A percentile compares a stretch with the other conserved stretches of the same genome.
Conservation (phyloP, 208 protist genomes). For the Trypanosoma congolense region DNA sequence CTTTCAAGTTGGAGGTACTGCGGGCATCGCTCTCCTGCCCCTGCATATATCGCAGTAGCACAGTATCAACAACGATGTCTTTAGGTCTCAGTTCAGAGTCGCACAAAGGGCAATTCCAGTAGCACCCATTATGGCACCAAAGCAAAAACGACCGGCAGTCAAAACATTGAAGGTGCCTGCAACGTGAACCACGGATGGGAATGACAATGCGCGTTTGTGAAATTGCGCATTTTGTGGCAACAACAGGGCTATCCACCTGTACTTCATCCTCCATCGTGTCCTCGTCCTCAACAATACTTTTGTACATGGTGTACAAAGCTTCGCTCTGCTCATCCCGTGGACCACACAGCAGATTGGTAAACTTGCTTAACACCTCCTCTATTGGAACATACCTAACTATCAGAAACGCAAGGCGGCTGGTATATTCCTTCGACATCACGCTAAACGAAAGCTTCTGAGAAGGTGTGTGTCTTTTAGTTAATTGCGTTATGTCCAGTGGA, state of each 20-base stretch:
- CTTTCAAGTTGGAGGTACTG: slow-evolving; percentile 13
- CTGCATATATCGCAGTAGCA: slow-evolving; percentile 52
- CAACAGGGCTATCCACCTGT: slow-evolving; percentile 58
- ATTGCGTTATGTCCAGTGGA: slow-evolving; percentile 74
- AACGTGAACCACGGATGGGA: slow-evolving; percentile 58
- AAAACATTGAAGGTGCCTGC: slow-evolving; percentile 77
- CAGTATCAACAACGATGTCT: slow-evolving; percentile 60
- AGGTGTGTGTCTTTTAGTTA: slow-evolving; percentile 23
- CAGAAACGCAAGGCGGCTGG: slow-evolving; percentile 36
- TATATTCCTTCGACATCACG: slow-evolving; percentile 64
- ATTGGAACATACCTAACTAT: slow-evolving; percentile 43
- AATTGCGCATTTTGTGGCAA: slow-evolving; percentile 77
- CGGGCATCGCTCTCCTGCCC: slow-evolving; percentile 15
- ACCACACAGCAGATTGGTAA: slow-evolving; percentile 26
- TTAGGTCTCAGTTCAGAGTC: slow-evolving; percentile 47
- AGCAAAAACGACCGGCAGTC: slow-evolving; percentile 64
- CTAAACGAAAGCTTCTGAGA: slow-evolving; percentile 55
- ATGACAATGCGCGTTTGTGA: slow-evolving; percentile 61
- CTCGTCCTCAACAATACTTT: slow-evolving; percentile 37
- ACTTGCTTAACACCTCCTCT: slow-evolving; percentile 50
- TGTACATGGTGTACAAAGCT: slow-evolving; percentile 25
- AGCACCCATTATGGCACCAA: slow-evolving; percentile 55
- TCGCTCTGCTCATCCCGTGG: slow-evolving; percentile 14
- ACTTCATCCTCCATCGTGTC: slow-evolving; percentile 33
- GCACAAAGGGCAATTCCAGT: slow-evolving; percentile 86